Conservation (phyloP, 2,329 filamentous ascomycete genomes). For the Pezicula carpinea region DNA sequence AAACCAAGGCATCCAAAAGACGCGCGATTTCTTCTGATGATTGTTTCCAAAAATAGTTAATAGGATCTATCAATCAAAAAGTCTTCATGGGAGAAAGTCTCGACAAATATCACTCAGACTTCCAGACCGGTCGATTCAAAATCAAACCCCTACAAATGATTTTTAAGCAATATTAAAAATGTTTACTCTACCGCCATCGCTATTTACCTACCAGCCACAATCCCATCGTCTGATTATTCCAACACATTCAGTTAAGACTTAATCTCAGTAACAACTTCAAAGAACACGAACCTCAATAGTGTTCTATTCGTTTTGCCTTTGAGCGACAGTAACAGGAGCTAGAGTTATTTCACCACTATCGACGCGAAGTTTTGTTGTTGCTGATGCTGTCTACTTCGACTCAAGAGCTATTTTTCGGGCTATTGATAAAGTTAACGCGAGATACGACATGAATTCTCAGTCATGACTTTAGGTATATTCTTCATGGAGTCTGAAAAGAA, state of each 20-base stretch:
- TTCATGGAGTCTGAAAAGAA: no score
- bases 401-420: constrained; percentile 10
- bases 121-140: background rate
- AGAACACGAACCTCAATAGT: constrained; percentile 12
- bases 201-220: constrained; percentile 16
- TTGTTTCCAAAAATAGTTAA: constrained; percentile 6
- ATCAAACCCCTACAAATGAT: background rate
- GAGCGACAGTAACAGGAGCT: constrained; percentile 18
- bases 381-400: constrained; percentile 15
- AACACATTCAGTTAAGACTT: background rate
- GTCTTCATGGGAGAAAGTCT: constrained; percentile 6
- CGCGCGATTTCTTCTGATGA: constrained; percentile 16
- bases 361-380: constrained; percentile 16
- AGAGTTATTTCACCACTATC: constrained; percentile 10
- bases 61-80: constrained; percentile 9
- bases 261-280: constrained; percentile 5
- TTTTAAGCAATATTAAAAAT: constrained; percentile 5
- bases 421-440: background rate
- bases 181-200: constrained; percentile 16
- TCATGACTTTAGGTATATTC: no score
- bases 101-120: constrained; percentile 9
- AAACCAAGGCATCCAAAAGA: constrained; percentile 22
- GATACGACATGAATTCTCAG: no score
- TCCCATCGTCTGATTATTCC: constrained; percentile 7
- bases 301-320: constrained; percentile 19